A percentile compares a stretch with the other conserved stretches of the same genome.
phyloP scores from a whole-genome alignment of 495 filamentous ascomycete species.

The Glonium stellatum region DNA sequence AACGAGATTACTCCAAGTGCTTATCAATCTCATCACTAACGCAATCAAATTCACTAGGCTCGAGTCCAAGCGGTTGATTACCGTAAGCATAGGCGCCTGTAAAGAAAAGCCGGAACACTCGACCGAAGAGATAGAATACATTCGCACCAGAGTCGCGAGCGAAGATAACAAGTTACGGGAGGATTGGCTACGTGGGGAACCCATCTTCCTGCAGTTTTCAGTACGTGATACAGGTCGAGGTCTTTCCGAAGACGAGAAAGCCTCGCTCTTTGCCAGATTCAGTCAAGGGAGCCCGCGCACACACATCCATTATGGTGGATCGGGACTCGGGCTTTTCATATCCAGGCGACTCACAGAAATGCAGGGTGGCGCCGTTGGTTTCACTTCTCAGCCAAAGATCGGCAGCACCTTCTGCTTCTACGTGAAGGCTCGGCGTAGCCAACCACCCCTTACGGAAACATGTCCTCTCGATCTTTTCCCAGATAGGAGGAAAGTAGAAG shows the following conservation, averaged over 20 bases:
- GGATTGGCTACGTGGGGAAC: constrained; percentile 29
- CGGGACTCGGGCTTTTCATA: constrained; percentile 36
- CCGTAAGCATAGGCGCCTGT: constrained; percentile 16
- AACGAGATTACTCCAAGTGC: constrained; percentile 22
- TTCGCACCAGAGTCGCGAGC: constrained; percentile 1
- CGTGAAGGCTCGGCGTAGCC: constrained; percentile 22
- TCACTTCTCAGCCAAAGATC: constrained; percentile 25
- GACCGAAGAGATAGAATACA: constrained; percentile 8
- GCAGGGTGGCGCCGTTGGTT: constrained; percentile 35
- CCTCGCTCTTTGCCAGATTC: constrained; percentile 32
- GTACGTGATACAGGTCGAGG: constrained; percentile 35
- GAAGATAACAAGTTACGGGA: constrained; percentile 16
- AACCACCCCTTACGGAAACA: not conserved
- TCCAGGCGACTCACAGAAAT: constrained; percentile 31
- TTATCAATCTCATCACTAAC: constrained; percentile 71
- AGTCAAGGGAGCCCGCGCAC: constrained; percentile 34
- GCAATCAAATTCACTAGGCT: constrained; percentile 64
- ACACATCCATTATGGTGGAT: constrained; percentile 31
- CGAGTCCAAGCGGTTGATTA: constrained; percentile 17
- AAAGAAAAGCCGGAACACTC: constrained; percentile 8
- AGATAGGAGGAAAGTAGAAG: not conserved
- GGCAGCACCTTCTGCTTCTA: constrained; percentile 36
- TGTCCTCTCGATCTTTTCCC: not conserved
- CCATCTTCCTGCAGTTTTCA: constrained; percentile 30
- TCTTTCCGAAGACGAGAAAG: constrained; percentile 29